Evolutionary conservation across 108 stramenopile species (phyloP), one percentile per base, ranked within the genome.

Genomic region (Stephanodiscus triporus): DNA sequence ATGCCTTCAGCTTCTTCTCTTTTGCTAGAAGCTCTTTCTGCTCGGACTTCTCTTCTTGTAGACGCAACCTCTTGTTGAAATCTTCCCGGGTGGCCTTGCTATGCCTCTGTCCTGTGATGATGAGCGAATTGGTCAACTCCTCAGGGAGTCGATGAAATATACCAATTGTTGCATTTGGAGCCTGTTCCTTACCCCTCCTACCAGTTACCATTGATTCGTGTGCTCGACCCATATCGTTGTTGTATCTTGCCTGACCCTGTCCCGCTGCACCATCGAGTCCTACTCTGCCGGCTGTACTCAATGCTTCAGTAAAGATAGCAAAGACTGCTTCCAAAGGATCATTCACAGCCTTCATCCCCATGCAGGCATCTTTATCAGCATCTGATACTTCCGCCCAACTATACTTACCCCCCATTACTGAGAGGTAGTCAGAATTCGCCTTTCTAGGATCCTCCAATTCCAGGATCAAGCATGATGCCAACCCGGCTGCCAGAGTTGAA

Each of bases 201-300:
- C n/a, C n/a, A n/a, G n/a, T n/a, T n/a, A n/a, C n/a, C n/a, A n/a
- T n/a, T n/a, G n/a, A n/a, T n/a, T n/a, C n/a, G n/a, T n/a, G n/a
- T n/a, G n/a, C n/a, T n/a, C n/a, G n/a, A n/a, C n/a, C n/a, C n/a
- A n/a, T 22, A 26, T 65, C 64, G 13, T 16, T n/a, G 9, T 47
- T 47, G 23, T 65, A 65, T 22, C 45, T 4, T 23, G 64, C 64
- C 22, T 65, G 64, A 48, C 64, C 64, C 14, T 47, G 45, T 24
- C 45, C 45, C 14, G 64, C 43, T 24, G 64, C 64, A 45, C 42
- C 48, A 10, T 19, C 42, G 26, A 65, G 17, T 48, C 26, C 45
- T 29, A 48, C 48, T 10, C 64, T n/a, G 13, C 64, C 64, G 48
- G 45, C 42, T 11, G 11, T 65, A 14, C 22, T 14, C 13, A 65